A percentile compares a stretch with the other conserved stretches of the same genome.
phyloP scores from a whole-genome alignment of 805 yeast genomes.

The Barnettozyma sp. region DNA sequence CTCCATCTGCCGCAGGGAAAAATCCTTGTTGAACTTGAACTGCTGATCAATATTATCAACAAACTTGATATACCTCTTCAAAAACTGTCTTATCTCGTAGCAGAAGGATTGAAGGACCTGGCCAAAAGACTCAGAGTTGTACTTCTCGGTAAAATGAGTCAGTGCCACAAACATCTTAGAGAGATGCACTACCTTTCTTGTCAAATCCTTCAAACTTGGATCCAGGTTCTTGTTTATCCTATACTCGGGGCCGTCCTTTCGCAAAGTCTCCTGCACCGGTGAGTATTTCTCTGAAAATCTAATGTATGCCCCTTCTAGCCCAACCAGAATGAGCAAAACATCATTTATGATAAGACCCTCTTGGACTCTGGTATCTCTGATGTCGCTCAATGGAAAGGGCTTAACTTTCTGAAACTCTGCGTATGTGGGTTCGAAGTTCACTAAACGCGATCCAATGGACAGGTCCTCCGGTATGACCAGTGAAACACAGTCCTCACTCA shows the following conservation, averaged over 20 bases:
- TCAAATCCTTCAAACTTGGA: conserved; percentile 61
- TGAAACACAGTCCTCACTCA: neutral
- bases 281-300: conserved; percentile 58
- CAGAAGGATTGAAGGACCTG: conserved; percentile 70
- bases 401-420: conserved; percentile 28
- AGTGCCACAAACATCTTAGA: conserved; percentile 63
- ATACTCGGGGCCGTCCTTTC: conserved; percentile 67
- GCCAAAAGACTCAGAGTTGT: conserved; percentile 54
- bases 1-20: conserved; percentile 55
- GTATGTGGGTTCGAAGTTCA: conserved; percentile 31
- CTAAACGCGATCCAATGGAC: conserved; percentile 15
- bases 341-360: conserved; percentile 72
- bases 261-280: conserved; percentile 33
- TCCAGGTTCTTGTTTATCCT: conserved; percentile 67
- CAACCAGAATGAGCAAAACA: conserved; percentile 57
- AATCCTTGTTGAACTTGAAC: conserved; percentile 40
- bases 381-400: conserved; percentile 41
- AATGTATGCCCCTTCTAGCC: conserved; percentile 73
- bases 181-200: conserved; percentile 49
- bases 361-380: conserved; percentile 48
- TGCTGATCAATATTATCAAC: conserved; percentile 44
- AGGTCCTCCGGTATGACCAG: neutral
- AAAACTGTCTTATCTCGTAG: conserved; percentile 42
- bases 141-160: conserved; percentile 51
- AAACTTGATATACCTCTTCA: conserved; percentile 32